Percentiles rank a stretch among this genome's conserved stretches.
Conservation (phyloP, 257 asterid species). For the Primulina eburnea region DNA sequence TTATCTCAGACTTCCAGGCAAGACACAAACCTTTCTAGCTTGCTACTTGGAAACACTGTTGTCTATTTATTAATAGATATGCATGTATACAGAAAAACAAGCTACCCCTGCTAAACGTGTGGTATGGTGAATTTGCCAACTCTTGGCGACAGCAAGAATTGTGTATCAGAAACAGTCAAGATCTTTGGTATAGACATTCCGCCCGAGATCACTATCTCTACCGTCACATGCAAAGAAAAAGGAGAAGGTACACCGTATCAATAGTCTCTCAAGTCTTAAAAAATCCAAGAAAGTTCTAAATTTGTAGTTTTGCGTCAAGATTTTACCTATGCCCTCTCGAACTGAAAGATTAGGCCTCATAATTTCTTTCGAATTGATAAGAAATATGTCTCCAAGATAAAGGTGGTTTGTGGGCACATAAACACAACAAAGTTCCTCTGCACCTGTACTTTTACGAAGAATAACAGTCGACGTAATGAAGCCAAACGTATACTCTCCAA, state of each 20-base stretch:
- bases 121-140: slow-evolving; percentile 54
- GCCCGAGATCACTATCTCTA: slow-evolving; percentile 80
- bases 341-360: slow-evolving; percentile 78
- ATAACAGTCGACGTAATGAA: slow-evolving; percentile 71
- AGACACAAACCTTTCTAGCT: slow-evolving; percentile 10
- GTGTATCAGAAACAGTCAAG: slow-evolving; percentile 49
- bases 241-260: not conserved
- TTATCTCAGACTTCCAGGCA: not conserved
- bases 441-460: slow-evolving; percentile 54
- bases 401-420: slow-evolving; percentile 86
- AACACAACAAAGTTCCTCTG: slow-evolving; percentile 80
- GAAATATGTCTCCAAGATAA: slow-evolving; percentile 80
- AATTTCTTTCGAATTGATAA: slow-evolving; percentile 65
- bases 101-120: slow-evolving; percentile 30
- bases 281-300: not conserved
- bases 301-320: not conserved
- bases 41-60: slow-evolving; percentile 1
- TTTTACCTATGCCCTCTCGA: slow-evolving; percentile 76
- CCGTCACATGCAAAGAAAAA: slow-evolving; percentile 18
- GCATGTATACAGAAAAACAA: no score
- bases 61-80: no score
- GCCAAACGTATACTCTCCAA: slow-evolving; percentile 76
- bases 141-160: slow-evolving; percentile 53
- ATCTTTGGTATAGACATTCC: slow-evolving; percentile 76
- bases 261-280: not conserved